Evolutionary conservation across 305 asterid species (phyloP).

Genomic region (Solanum aculeatissimum): DNA sequence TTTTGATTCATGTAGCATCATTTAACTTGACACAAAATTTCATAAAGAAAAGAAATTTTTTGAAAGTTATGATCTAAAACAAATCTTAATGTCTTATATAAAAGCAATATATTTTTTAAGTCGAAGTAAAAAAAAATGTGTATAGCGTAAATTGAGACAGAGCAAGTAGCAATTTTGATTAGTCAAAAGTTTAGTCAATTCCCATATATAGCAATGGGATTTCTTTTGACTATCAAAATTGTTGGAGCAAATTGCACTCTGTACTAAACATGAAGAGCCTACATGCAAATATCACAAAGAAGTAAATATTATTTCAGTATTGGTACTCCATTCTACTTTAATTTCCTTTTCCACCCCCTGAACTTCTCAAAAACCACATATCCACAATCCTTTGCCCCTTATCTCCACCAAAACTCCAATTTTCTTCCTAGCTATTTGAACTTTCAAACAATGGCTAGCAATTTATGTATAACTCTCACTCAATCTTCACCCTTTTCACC

Average conservation of each 20-base stretch:
- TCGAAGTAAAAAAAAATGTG: no score
- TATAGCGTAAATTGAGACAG: no score
- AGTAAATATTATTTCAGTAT: neutral
- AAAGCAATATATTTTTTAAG: no score
- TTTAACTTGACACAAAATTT: no score
- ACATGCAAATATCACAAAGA: neutral
- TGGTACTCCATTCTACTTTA: neutral
- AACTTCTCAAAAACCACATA: neutral
- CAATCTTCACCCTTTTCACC: neutral
- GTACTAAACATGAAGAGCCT: neutral
- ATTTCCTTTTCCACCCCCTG: neutral
- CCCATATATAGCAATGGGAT: neutral
- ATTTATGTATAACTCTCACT: neutral
- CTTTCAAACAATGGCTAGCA: neutral
- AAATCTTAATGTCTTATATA: no score
- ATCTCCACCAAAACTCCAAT: neutral
- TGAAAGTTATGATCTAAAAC: no score
- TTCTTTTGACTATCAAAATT: neutral
- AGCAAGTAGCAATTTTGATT: neutral
- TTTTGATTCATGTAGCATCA: no score
- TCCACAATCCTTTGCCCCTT: neutral
- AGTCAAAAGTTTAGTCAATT: neutral
- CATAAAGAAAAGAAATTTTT: no score
- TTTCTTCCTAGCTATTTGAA: neutral
- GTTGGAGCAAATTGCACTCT: neutral